These are phyloP conservation scores for Ceriops tagal DNA, from an alignment of 345 rosid species.

Conservation along the genomic window DNA sequence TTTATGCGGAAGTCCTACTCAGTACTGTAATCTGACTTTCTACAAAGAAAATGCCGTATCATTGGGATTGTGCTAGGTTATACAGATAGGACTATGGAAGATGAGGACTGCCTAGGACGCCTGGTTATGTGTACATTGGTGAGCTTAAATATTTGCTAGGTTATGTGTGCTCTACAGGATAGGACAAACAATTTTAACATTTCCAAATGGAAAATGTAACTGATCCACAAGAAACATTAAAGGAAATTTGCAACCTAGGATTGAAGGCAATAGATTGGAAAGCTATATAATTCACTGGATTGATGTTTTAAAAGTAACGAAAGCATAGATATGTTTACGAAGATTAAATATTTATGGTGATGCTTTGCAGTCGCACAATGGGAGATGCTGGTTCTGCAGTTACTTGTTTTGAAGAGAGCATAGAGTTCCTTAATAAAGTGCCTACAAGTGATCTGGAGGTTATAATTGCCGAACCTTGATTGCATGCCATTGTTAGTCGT, in stretches of 20 bases:
- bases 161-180: too few relatives aligned
- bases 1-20: too few relatives aligned
- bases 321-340: not conserved
- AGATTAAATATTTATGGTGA: slow-evolving; percentile 3
- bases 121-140: too few relatives aligned
- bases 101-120: too few relatives aligned
- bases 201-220: too few relatives aligned
- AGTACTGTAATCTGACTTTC: too few relatives aligned
- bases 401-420: slow-evolving; percentile 81
- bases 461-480: slow-evolving; percentile 6
- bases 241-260: not conserved
- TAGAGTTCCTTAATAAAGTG: slow-evolving; percentile 65
- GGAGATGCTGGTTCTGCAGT: slow-evolving; percentile 79
- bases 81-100: too few relatives aligned
- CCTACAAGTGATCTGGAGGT: slow-evolving; percentile 87
- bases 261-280: not conserved
- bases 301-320: not conserved
- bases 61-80: too few relatives aligned
- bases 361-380: slow-evolving; percentile 70
- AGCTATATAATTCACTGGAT: not conserved
- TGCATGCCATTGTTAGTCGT: not conserved
- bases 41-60: too few relatives aligned
- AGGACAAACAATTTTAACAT: too few relatives aligned
- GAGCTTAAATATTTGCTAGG: too few relatives aligned
- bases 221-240: too few relatives aligned